Evolutionary conservation across 2,329 filamentous ascomycete genomes (phyloP), one percentile per base, ranked within the genome.

Genomic region (Aaosphaeria arxii): DNA sequence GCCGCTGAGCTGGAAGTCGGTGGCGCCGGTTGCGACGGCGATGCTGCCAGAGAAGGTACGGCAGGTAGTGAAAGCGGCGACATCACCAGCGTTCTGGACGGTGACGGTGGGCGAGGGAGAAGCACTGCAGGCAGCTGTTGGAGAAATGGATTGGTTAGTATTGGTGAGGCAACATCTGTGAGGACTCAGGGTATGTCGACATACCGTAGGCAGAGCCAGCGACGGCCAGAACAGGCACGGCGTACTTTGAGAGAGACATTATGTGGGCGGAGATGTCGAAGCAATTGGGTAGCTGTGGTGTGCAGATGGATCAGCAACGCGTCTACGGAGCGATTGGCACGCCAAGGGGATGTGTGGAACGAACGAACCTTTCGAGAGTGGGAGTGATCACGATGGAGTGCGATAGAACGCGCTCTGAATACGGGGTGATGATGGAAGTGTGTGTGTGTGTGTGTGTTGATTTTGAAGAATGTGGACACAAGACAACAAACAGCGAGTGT

Each of bases 1-100:
- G 73, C 89, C 87, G 51, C 73, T 61, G 67, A 81, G 72, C 41
- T 81, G 78, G 48, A 85, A 84, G 61, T 81, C 74, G 44, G 77
- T 72, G 36, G 84, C 78, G 44, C 70, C 66, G 35, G 77, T 75
- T 52, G 77, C 78, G 56, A 95, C 79, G 54, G 82, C 78, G 52
- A 96, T 76, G 67, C 81, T 79, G 63, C 87, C 90, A 44, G 81
- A 74, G 66, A 89, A 79, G 47, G 81, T 87, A n/a, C 73, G 67
- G 81, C 91, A 96, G 54, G 67, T 63, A 46, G 79, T 70, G 51
- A 92, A 74, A 43, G 67, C 69, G 13, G 77, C 78, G 48, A 81
- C 84, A 65, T 88, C 80, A 59, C 82, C 81, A 46, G 69, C 74
- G 74, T 70, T 77, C 70, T 79, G 78, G 74, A 90, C 78, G 57